These are phyloP conservation scores for Plasmodium falciparum DNA, from an alignment of 169 alveolate species.

Conservation along the genomic window DNA sequence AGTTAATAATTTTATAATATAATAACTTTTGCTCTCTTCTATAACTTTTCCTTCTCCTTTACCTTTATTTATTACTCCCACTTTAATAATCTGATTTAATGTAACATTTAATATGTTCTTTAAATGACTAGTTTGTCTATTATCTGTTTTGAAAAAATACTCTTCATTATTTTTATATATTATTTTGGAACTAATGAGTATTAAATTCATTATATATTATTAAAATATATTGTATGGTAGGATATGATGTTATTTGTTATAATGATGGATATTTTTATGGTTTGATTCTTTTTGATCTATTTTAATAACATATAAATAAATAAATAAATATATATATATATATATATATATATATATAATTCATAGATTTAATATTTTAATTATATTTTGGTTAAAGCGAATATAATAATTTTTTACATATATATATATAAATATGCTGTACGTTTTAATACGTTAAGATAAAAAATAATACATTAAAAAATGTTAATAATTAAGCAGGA, in stretches of 20 bases:
- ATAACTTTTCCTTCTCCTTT: slow-evolving; percentile 68
- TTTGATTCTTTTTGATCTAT: not conserved
- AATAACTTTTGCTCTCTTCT: slow-evolving; percentile 24
- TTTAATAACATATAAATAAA: not conserved
- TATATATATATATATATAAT: not conserved
- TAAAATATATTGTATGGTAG: too few species aligned
- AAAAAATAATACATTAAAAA: too few species aligned
- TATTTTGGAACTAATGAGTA: slow-evolving; percentile 30
- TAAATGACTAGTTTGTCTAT: slow-evolving; percentile 69
- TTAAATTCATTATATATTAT: slow-evolving; percentile 49
- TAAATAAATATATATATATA: not conserved
- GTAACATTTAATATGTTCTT: slow-evolving; percentile 54
- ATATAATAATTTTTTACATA: too few species aligned
- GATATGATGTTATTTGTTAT: too few species aligned
- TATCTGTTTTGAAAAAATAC: slow-evolving; percentile 53
- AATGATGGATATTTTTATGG: too few species aligned
- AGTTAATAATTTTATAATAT: slow-evolving; percentile 28
- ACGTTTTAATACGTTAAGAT: too few species aligned
- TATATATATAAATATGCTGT: too few species aligned
- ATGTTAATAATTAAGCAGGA: too few species aligned
- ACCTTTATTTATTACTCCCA: slow-evolving; percentile 69
- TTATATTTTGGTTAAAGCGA: too few species aligned
- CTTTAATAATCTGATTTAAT: slow-evolving; percentile 34
- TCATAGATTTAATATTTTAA: too few species aligned
- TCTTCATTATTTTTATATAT: slow-evolving; percentile 35